Percentiles rank a stretch among this genome's conserved stretches.
These are phyloP conservation scores for Malus hybrid DNA, from an alignment of 331 rosid species.

Conservation along the genomic window DNA sequence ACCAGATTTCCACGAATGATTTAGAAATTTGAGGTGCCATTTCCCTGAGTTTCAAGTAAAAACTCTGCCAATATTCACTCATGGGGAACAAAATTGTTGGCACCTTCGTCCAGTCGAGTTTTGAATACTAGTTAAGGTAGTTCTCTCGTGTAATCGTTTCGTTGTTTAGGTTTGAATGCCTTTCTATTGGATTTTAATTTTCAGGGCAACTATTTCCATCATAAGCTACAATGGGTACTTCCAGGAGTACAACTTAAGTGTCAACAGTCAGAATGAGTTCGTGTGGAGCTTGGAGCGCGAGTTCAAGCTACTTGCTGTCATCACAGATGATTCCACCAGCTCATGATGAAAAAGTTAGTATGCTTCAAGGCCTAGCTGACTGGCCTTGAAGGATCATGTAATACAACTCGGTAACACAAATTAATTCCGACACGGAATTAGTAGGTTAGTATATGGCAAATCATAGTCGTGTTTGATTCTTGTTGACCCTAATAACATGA, in stretches of 20 bases:
- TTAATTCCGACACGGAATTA: too few relatives aligned
- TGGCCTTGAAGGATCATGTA: background rate
- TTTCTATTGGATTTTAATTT: constrained; percentile 15
- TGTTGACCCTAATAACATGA: background rate
- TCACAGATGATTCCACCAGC: constrained; percentile 27
- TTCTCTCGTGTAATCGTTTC: background rate
- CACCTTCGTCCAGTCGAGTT: background rate
- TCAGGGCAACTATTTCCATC: constrained; percentile 65
- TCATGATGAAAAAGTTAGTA: constrained; percentile 18
- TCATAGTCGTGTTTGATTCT: background rate
- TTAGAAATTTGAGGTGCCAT: background rate
- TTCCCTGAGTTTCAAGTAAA: background rate
- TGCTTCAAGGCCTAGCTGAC: background rate
- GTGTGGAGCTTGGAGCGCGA: constrained; percentile 64
- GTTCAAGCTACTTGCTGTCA: constrained; percentile 49
- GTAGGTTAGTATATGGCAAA: background rate
- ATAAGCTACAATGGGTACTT: constrained; percentile 67
- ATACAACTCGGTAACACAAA: background rate
- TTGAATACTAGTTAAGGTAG: background rate
- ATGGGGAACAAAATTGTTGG: background rate
- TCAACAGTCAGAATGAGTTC: constrained; percentile 52
- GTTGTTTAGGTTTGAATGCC: constrained; percentile 1
- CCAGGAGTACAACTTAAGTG: constrained; percentile 60
- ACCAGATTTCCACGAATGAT: background rate
- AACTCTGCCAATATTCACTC: background rate